Percentiles rank a stretch among this genome's conserved stretches.
Conservation (phyloP, 2,329 filamentous ascomycete species). For the Blastomyces gilchristii region DNA sequence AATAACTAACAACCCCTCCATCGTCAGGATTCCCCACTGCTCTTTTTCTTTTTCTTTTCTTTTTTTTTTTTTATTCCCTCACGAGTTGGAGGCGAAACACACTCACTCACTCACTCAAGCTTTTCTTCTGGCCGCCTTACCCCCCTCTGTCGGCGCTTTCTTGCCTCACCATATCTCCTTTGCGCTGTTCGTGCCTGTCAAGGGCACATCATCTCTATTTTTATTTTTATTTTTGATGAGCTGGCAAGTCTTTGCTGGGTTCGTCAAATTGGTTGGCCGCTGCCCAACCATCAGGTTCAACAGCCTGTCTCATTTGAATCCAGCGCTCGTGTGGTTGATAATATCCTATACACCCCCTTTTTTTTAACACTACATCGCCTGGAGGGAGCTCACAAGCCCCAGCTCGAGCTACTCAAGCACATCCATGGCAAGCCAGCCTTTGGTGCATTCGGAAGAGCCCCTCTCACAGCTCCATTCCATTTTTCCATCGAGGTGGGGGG, state of each 20-base stretch:
- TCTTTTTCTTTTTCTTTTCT: not conserved
- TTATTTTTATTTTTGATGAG: slow-evolving; percentile 16
- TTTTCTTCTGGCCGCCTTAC: slow-evolving; percentile 4
- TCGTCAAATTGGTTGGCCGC: slow-evolving; percentile 27
- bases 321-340: not conserved
- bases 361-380: not conserved
- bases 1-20: slow-evolving; percentile 1
- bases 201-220: slow-evolving; percentile 12
- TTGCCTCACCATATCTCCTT: slow-evolving; percentile 18
- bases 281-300: slow-evolving; percentile 15
- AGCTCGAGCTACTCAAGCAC: slow-evolving; percentile 2
- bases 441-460: not conserved
- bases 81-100: no score
- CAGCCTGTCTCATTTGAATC: not conserved
- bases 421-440: slow-evolving; percentile 4
- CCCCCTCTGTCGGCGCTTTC: slow-evolving; percentile 15
- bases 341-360: not conserved
- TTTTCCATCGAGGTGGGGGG: slow-evolving; percentile 2
- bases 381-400: not conserved
- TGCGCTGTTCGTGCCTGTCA: slow-evolving; percentile 16
- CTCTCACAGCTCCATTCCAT: slow-evolving; percentile 3
- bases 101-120: no score
- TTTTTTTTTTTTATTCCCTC: no score
- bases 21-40: slow-evolving; percentile 1
- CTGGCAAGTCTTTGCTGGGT: slow-evolving; percentile 23